These are phyloP conservation scores for Colletotrichum liaoningense DNA, from an alignment of 2,329 filamentous ascomycete genomes.

Conservation along the genomic window DNA sequence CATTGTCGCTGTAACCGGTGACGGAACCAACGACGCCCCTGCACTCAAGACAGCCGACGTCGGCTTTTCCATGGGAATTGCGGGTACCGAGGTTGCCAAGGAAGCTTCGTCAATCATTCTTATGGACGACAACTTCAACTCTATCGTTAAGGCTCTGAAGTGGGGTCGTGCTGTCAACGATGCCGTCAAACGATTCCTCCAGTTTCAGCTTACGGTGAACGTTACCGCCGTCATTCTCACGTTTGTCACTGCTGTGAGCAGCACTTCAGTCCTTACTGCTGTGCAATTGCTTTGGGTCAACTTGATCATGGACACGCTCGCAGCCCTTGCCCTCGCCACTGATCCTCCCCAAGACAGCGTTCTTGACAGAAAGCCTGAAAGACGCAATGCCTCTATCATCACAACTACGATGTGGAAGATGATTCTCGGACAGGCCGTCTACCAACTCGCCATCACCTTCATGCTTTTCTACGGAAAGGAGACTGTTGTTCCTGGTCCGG, in stretches of 20 bases:
- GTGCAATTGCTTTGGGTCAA: conserved; percentile 97
- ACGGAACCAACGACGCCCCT: conserved; percentile 86
- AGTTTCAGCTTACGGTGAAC: conserved; percentile 88
- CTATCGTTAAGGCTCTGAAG: conserved; percentile 85
- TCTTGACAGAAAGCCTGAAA: conserved; percentile 78
- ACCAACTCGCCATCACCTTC: conserved; percentile 84
- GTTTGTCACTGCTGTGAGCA: conserved; percentile 86
- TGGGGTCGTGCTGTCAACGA: conserved; percentile 85
- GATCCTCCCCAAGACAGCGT: conserved; percentile 89
- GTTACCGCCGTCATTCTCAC: conserved; percentile 89
- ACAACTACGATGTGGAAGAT: conserved; percentile 99
- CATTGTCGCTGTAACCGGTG: conserved; percentile 85
- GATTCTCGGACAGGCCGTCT: conserved; percentile 93
- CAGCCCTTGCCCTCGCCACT: conserved; percentile 87
- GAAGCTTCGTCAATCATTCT: conserved; percentile 87
- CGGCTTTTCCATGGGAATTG: conserved; percentile 87
- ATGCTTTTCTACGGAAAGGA: conserved; percentile 82
- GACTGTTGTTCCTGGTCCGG: conserved; percentile 42
- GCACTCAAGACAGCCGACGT: conserved; percentile 85
- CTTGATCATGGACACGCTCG: conserved; percentile 96
- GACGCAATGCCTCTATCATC: conserved; percentile 72
- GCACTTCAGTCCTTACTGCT: conserved; percentile 80
- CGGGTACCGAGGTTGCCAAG: conserved; percentile 86
- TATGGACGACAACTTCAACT: conserved; percentile 89
- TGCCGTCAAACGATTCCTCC: conserved; percentile 80